Percentiles rank a stretch among this genome's conserved stretches.
Evolutionary conservation across 192 early-diverging fungal genomes (phyloP).

Genomic region (Kickxella alabastrina): DNA sequence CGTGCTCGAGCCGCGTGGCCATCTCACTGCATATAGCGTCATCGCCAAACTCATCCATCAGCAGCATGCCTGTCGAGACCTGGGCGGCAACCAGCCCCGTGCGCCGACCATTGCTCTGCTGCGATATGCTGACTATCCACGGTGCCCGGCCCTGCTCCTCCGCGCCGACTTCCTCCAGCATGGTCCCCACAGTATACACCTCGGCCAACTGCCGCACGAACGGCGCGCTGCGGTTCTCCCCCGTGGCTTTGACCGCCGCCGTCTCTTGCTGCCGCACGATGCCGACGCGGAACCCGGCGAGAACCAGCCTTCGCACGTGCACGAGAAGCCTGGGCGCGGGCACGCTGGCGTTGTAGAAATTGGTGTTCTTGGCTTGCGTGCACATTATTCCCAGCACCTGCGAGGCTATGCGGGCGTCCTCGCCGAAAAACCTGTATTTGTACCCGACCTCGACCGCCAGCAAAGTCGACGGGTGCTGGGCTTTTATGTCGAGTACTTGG

Average conservation of each 20-base stretch:
- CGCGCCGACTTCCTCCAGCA: conserved; percentile 79
- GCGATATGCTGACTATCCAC: conserved; percentile 86
- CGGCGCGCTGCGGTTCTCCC: conserved; percentile 66
- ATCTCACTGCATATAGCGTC: conserved; percentile 24
- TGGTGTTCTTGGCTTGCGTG: conserved; percentile 69
- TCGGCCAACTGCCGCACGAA: conserved; percentile 78
- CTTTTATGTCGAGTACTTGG: conserved; percentile 75
- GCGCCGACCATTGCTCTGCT: conserved; percentile 22
- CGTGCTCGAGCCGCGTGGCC: conserved; percentile 37
- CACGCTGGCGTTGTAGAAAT: conserved; percentile 78
- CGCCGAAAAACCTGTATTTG: conserved; percentile 87
- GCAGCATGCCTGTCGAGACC: conserved; percentile 79
- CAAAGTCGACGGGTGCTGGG: conserved; percentile 64
- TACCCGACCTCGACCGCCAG: conserved; percentile 92
- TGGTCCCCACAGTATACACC: conserved; percentile 81
- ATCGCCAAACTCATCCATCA: conserved; percentile 47
- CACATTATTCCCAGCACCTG: conserved; percentile 76
- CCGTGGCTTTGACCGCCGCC: conserved; percentile 76
- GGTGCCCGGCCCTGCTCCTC: conserved; percentile 75
- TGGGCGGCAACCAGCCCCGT: conserved; percentile 88
- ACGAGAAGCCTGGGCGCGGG: conserved; percentile 74
- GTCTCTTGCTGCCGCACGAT: conserved; percentile 81
- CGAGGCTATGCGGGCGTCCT: conserved; percentile 80
- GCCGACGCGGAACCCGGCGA: conserved; percentile 82
- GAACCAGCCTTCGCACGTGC: conserved; percentile 77